Conservation (phyloP, 176 grass and related monocot species). For the Alopecurus myosuroides region DNA sequence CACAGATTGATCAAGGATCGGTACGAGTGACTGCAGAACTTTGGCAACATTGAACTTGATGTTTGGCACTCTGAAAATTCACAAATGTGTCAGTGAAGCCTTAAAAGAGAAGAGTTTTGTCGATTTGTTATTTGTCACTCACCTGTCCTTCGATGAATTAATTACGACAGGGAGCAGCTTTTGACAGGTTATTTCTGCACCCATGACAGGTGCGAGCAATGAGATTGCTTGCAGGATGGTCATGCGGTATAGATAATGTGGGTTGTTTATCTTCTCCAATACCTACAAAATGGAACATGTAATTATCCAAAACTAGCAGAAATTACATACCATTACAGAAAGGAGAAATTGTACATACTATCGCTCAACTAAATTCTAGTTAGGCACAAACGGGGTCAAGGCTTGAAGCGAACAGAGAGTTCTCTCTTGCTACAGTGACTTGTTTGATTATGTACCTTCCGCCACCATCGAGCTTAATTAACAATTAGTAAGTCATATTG, state of each 20-base stretch:
- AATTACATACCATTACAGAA: neutral
- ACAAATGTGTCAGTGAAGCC: neutral
- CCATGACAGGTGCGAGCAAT: constrained; percentile 82
- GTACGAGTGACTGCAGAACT: constrained; percentile 68
- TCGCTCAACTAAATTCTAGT: neutral
- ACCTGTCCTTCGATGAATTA: constrained; percentile 91
- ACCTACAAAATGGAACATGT: constrained; percentile 49
- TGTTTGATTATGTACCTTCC: neutral
- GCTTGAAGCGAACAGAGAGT: neutral
- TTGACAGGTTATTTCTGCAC: constrained; percentile 84
- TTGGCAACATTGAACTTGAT: constrained; percentile 98
- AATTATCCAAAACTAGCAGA: neutral
- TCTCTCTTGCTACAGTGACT: neutral
- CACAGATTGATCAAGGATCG: constrained; percentile 77
- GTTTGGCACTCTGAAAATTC: constrained; percentile 72
- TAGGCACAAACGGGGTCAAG: neutral
- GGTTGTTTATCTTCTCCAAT: constrained; percentile 88
- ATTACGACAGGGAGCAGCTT: constrained; percentile 76
- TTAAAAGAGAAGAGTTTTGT: neutral
- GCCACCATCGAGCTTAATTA: neutral
- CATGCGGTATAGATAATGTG: constrained; percentile 92
- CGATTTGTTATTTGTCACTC: neutral
- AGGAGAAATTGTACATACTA: neutral
- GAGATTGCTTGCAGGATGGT: constrained; percentile 79
- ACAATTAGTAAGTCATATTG: neutral